Evolutionary conservation across 306 rosid species (phyloP), one percentile per base, ranked within the genome.

Genomic region (Medicago arabica): DNA sequence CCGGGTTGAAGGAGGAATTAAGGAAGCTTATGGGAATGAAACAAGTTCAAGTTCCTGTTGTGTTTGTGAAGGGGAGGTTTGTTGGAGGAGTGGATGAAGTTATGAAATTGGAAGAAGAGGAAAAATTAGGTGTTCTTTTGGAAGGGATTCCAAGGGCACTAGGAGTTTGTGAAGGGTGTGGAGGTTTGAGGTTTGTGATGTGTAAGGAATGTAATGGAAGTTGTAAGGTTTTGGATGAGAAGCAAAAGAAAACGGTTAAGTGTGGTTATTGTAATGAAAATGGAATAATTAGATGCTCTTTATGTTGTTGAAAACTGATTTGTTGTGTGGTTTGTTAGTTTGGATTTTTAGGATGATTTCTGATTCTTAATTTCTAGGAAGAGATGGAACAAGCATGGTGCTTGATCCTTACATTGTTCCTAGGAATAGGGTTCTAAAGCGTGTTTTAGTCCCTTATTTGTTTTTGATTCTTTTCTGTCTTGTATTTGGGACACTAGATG

Each of bases 231-330:
- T 75, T 92, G 88, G 91, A 88, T 63, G 77, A 68, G 77, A 73
- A 62, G 2, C 54, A 77, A 21, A 83, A 85, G 89, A 90, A 82
- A 83, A 87, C 75, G 66, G 84, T 82, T 31, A 89, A 82, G 75
- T 95, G 99, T 73, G 89, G 86, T 23, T 76, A 77, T 57, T 95
- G 99, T 72, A 95, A 90, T 72, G 99, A 95, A 72, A 95, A 95
- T 77, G 99, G 99, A 15, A 79, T 92, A 75, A 77, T 92, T 74
- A 92, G 87, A 0, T 95, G 98, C 71, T 94, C 96, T 3, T 13
- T 89, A 43, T 95, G 98, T 69, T 74, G 91, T 74, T 94, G 55
- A 91, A 44, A 47, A 10, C 39, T 63, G 11, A 34, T 13, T 21
- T 12, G 41, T 4, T 18, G 2, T 40, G 53, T 65, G 53, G 18